These are phyloP conservation scores for Nakazawaea wyomingensis DNA, from an alignment of 805 yeast species.

Conservation along the genomic window DNA sequence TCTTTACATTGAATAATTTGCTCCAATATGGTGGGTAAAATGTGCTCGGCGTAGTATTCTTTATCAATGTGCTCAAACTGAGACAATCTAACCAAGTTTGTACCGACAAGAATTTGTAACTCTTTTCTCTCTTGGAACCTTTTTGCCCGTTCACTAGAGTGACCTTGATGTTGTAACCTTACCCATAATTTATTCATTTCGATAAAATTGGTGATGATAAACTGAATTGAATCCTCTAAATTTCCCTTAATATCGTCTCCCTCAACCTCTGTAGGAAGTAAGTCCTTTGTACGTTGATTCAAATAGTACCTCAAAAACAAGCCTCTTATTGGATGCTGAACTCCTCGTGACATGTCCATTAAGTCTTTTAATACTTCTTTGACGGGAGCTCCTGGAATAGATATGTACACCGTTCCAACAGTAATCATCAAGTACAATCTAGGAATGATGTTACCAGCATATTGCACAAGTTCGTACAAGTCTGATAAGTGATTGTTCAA, in stretches of 20 bases:
- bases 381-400: constrained; percentile 70
- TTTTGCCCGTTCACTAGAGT: constrained; percentile 70
- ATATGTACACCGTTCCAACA: constrained; percentile 86
- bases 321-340: constrained; percentile 92
- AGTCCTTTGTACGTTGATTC: constrained; percentile 73
- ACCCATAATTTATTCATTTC: constrained; percentile 99
- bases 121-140: constrained; percentile 80
- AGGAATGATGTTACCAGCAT: constrained; percentile 90
- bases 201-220: constrained; percentile 79
- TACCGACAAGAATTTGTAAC: constrained; percentile 86
- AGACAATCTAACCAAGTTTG: constrained; percentile 82
- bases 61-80: constrained; percentile 75
- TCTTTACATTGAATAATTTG: constrained; percentile 93
- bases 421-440: constrained; percentile 91
- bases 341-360: constrained; percentile 97
- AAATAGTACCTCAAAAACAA: constrained; percentile 84
- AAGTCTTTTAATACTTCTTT: constrained; percentile 88
- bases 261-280: constrained; percentile 35
- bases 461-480: constrained; percentile 89
- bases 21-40: constrained; percentile 77
- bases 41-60: constrained; percentile 38
- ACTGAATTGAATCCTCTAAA: constrained; percentile 66
- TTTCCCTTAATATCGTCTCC: constrained; percentile 27
- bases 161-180: constrained; percentile 92
- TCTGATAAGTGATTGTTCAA: constrained; percentile 75